Evolutionary conservation across 768 basidiomycete genomes (phyloP), one percentile per base, ranked within the genome.

Genomic region (Suillus brevipes): DNA sequence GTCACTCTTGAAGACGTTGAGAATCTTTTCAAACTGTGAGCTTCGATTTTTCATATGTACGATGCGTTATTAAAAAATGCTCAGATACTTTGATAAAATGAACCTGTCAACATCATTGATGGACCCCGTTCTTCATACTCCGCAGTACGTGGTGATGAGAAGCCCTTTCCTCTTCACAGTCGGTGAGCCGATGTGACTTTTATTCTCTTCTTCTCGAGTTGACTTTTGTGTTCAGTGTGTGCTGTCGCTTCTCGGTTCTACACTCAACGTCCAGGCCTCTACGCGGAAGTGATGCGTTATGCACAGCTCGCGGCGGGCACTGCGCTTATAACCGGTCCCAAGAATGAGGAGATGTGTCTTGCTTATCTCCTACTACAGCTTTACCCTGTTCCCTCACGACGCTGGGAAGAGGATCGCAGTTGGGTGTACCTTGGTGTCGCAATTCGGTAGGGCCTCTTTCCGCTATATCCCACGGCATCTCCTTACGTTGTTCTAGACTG

Each of bases 151-250:
- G 2, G 90, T 88, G 68, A 87, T 88, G 76, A 86, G 95, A 25
- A 93, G 90, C 70, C 93, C 95, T 3, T 97, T 97, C 80, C 76
- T 98, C 43, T 95, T 97, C 77, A 96, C 95, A 38, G 92, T 94
- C 64, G 86, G 92, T 94, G 70, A 85, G 88, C 86, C 68, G 55
- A 18, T n/a, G 18, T 59, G 38, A 34, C 18, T 7, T 38, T 18
- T n/a, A n/a, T 8, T 62, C 58, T 18, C 28, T 57, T 38, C 13
- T 4, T 56, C 52, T 53, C 5, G 49, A 61, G 45, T 60, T 74
- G 40, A 67, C 65, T n/a, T 42, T 28, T 38, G 49, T 63, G 36
- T 25, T 40, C 71, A 92, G 91, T 97, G 47, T 97, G 95, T 73
- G 94, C 92, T 2, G 86, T 95, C 63, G 87, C 95, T 6, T 94